phyloP scores from a whole-genome alignment of 2,329 filamentous ascomycete species.

The Dothidotthia symphoricarpi region DNA sequence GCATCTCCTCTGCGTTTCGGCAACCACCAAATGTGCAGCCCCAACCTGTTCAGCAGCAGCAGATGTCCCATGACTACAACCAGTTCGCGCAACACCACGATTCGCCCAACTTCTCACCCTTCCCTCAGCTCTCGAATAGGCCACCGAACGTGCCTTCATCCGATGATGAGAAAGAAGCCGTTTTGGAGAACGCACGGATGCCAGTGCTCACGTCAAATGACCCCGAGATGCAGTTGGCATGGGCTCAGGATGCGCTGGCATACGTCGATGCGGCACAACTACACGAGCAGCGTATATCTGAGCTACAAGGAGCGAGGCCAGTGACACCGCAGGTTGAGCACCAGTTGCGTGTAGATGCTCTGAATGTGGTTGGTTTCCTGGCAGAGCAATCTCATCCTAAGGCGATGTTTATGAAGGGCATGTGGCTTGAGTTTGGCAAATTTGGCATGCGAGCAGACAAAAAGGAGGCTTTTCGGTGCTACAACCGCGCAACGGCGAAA shows the following conservation, averaged over 20 bases:
- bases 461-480: conserved; percentile 87
- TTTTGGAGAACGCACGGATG: conserved; percentile 78
- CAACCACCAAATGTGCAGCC: conserved; percentile 39
- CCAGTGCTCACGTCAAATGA: conserved; percentile 90
- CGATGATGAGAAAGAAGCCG: conserved; percentile 90
- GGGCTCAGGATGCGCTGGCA: conserved; percentile 88
- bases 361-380: conserved; percentile 88
- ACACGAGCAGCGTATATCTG: conserved; percentile 66
- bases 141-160: conserved; percentile 89
- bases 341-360: conserved; percentile 79
- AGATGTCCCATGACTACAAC: conserved; percentile 40
- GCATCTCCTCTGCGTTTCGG: conserved; percentile 40
- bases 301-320: conserved; percentile 61
- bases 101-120: conserved; percentile 81
- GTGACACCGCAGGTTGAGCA: conserved; percentile 85
- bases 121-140: conserved; percentile 75
- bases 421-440: conserved; percentile 98
- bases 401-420: conserved; percentile 88
- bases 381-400: conserved; percentile 90
- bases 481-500: conserved; percentile 79
- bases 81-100: conserved; percentile 47
- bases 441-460: conserved; percentile 89
- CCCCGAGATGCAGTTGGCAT: conserved; percentile 92
- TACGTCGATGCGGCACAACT: conserved; percentile 85
- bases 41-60: conserved; percentile 24